Evolutionary conservation across 2,329 filamentous ascomycete genomes (phyloP), one percentile per base, ranked within the genome.

Genomic region (Beauveria scarabaeidicola): DNA sequence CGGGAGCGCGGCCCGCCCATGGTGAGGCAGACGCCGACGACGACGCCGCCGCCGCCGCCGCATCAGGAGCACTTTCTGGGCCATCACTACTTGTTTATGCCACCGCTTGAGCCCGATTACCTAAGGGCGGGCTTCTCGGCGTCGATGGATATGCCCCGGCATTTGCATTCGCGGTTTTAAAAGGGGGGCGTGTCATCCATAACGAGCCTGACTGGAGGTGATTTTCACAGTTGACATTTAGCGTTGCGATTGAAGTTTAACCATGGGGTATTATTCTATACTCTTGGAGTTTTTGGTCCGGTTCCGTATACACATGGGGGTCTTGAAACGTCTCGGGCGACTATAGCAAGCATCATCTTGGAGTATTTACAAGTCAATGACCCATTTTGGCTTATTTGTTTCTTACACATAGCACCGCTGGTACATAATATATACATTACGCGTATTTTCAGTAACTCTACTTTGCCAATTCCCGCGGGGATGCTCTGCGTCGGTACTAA

Each of bases 21-120:
- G 56, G 47, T 52, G 8, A 11, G 27, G 38, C 23, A 43, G 27
- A 27, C 21, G 21, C 38, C 5, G 11, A 27, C 21, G 21, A 25
- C 5, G 11, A 11, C 32, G 23, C 23, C 4, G 23, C 23, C 23
- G 23, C 23, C 23, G 4, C 23, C 23, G 32, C 32, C 32, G 32
- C 32, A 36, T 1, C 25, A 52, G 8, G 38, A 25, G 38, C 40
- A 52, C 13, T 38, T 58, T 23, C 29, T 46, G 27, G 44, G 41
- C 13, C 56, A 40, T 23, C n/a, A 52, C 8, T 52, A 58, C n/a
- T 27, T 52, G 21, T 58, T 58, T 15, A 58, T 52, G 40, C 38
- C 56, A 1, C 56, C 56, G 19, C 47, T 52, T 13, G 47, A 58
- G 9, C 56, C 43, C 27, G 56, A 52, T 27, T 52, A 46, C 9